Evolutionary conservation across 495 filamentous ascomycete genomes (phyloP).

Genomic region (Hypomontagnella submonticulosa): DNA sequence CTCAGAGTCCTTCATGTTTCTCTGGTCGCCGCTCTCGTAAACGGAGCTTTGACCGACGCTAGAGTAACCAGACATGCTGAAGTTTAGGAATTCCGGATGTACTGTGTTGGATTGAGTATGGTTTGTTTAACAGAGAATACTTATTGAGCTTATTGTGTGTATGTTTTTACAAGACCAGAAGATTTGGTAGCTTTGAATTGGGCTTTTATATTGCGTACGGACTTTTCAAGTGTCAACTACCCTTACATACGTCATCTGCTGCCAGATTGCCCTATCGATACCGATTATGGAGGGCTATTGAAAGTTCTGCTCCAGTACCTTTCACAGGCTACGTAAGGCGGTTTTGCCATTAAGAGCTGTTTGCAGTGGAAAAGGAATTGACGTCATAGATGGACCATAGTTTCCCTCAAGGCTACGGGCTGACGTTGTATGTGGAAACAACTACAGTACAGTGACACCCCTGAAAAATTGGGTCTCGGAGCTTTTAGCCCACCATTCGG

Average conservation of each 20-base stretch:
- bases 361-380: slow-evolving; percentile 15
- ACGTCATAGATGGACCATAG: slow-evolving; percentile 39
- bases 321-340: too few relatives aligned
- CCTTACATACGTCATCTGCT: slow-evolving; percentile 34
- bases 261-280: slow-evolving; percentile 24
- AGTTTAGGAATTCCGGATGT: neutral
- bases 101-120: slow-evolving; percentile 1
- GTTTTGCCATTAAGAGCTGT: slow-evolving; percentile 7
- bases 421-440: too few relatives aligned
- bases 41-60: slow-evolving; percentile 55
- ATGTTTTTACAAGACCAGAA: neutral
- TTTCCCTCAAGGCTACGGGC: slow-evolving; percentile 15
- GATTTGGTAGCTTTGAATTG: neutral
- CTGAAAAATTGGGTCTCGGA: slow-evolving; percentile 22
- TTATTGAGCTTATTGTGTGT: slow-evolving; percentile 7
- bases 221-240: slow-evolving; percentile 2
- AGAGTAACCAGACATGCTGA: slow-evolving; percentile 54
- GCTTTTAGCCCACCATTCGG: slow-evolving; percentile 22
- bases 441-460: slow-evolving; percentile 19
- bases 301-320: slow-evolving; percentile 1
- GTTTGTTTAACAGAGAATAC: neutral
- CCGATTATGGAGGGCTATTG: neutral
- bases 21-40: slow-evolving; percentile 73
- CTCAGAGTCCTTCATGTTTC: slow-evolving; percentile 69
- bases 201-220: slow-evolving; percentile 18